These are phyloP conservation scores for Penicillium silybi DNA, from an alignment of 495 filamentous ascomycete species.

Conservation along the genomic window DNA sequence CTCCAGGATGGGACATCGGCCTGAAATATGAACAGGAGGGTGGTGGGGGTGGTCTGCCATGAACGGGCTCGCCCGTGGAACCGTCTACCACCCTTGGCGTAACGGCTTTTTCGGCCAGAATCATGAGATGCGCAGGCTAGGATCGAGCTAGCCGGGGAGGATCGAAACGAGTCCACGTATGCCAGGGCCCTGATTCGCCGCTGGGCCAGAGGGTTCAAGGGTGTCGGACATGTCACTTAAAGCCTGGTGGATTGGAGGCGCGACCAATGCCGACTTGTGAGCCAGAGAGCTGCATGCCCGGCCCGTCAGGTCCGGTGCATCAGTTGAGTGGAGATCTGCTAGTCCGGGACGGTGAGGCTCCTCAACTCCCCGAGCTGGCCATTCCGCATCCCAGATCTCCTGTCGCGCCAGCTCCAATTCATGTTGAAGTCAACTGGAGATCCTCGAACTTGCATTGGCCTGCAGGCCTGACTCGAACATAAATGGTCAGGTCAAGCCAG, in stretches of 20 bases:
- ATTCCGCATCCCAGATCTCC: neutral
- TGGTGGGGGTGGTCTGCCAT: conserved; percentile 26
- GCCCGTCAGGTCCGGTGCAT: conserved; percentile 27
- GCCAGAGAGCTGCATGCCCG: conserved; percentile 4
- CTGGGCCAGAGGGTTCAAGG: conserved; percentile 19
- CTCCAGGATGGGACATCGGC: neutral
- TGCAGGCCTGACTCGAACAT: neutral
- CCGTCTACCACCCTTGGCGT: conserved; percentile 27
- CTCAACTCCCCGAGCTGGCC: neutral
- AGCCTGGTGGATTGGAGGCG: conserved; percentile 9
- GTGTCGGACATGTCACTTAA: conserved; percentile 21
- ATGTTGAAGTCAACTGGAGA: neutral
- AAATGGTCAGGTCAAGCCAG: neutral
- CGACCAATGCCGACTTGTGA: conserved; percentile 10
- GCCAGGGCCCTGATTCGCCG: conserved; percentile 14
- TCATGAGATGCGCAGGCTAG: conserved; percentile 24
- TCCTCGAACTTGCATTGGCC: neutral
- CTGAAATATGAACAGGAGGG: conserved; percentile 5
- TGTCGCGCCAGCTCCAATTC: neutral
- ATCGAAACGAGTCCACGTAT: conserved; percentile 17
- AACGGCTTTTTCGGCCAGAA: conserved; percentile 35
- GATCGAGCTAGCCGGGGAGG: conserved; percentile 20
- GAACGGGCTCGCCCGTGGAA: conserved; percentile 36
- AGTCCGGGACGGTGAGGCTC: conserved; percentile 20
- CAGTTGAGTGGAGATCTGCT: conserved; percentile 23